These are phyloP conservation scores for Thielaviopsis populi DNA, from an alignment of 2,329 filamentous ascomycete genomes.

Conservation along the genomic window DNA sequence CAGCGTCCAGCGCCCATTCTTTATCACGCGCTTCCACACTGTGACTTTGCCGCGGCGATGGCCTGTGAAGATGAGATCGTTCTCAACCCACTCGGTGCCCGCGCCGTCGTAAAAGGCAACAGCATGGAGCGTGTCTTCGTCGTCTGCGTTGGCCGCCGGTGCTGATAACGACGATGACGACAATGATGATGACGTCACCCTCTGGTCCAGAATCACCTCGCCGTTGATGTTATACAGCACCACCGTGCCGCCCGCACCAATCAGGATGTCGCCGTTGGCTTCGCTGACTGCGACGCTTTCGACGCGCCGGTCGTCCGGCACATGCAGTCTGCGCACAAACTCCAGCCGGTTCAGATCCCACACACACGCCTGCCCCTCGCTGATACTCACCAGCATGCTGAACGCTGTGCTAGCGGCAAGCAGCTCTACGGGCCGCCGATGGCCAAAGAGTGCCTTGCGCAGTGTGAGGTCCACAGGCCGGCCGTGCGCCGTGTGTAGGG, in stretches of 20 bases:
- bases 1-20: constrained; percentile 44
- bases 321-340: constrained; percentile 56
- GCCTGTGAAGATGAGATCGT: constrained; percentile 74
- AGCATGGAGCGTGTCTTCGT: constrained; percentile 57
- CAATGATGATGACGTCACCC: constrained; percentile 41
- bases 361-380: constrained; percentile 67
- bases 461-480: constrained; percentile 68
- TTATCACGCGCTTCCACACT: constrained; percentile 46
- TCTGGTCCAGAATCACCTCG: constrained; percentile 63
- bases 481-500: constrained; percentile 44
- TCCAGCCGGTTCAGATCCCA: constrained; percentile 90
- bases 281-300: constrained; percentile 81
- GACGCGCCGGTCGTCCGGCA: constrained; percentile 38
- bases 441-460: constrained; percentile 72
- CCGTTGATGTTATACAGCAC: constrained; percentile 81
- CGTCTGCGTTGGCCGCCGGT: constrained; percentile 28
- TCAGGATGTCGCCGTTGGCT: constrained; percentile 73
- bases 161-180: not conserved
- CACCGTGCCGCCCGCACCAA: constrained; percentile 63
- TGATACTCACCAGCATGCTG: constrained; percentile 69
- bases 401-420: constrained; percentile 80
- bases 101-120: constrained; percentile 89
- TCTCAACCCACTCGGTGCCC: constrained; percentile 82
- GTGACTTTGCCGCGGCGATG: constrained; percentile 75
- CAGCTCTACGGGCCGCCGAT: constrained; percentile 66